Conservation (phyloP, 257 asterid species). For the Coffea eugenioides region DNA sequence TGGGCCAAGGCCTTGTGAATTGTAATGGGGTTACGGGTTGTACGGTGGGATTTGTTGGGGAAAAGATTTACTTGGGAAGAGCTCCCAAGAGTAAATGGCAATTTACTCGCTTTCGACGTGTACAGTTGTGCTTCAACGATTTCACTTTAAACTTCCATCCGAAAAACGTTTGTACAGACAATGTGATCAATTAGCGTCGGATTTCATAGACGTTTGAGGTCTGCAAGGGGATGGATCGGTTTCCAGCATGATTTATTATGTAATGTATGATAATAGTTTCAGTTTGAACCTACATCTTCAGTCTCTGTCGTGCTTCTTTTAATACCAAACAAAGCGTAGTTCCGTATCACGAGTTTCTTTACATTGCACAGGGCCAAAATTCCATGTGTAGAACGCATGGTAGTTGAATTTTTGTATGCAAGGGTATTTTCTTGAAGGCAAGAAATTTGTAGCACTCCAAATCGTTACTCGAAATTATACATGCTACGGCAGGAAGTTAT, state of each 20-base stretch:
- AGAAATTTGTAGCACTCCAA: background rate
- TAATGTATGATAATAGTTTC: background rate
- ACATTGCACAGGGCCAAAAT: background rate
- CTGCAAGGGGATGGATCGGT: background rate
- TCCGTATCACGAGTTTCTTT: background rate
- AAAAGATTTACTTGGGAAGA: background rate
- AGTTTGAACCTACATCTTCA: background rate
- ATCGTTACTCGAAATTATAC: background rate
- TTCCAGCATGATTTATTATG: background rate
- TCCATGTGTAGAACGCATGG: background rate
- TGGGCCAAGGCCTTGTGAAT: background rate
- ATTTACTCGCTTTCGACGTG: constrained; percentile 4
- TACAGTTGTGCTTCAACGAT: constrained; percentile 13
- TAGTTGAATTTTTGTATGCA: background rate
- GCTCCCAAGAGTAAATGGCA: background rate
- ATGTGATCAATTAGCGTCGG: background rate
- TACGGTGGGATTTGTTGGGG: background rate
- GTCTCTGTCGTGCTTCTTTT: background rate
- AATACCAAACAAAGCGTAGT: background rate
- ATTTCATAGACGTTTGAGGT: background rate
- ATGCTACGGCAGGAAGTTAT: background rate
- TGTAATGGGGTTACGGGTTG: background rate
- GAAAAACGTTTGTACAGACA: constrained; percentile 8
- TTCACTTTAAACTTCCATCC: too few species aligned
- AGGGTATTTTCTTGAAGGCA: background rate